Conservation (phyloP, 2,329 filamentous ascomycete genomes). For the Trichophyton benhamiae region DNA sequence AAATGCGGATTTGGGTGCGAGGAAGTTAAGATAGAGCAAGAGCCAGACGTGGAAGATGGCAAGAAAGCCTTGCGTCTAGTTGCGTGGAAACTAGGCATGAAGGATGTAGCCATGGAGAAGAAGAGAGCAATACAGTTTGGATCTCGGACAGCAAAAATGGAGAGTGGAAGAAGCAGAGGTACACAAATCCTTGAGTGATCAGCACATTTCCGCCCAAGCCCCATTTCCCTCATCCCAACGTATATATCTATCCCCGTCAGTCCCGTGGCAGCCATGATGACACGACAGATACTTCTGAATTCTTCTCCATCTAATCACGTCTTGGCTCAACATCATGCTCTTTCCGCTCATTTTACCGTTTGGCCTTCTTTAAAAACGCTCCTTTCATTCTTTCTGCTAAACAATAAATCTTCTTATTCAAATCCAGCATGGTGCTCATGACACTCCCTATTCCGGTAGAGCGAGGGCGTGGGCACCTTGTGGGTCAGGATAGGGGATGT, state of each 20-base stretch:
- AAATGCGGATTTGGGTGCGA: slow-evolving; percentile 64
- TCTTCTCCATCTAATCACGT: neutral
- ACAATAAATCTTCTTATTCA: neutral
- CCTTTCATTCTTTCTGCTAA: neutral
- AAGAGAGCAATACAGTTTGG: slow-evolving; percentile 87
- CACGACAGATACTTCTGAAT: slow-evolving; percentile 13
- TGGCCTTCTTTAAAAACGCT: neutral
- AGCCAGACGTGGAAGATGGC: slow-evolving; percentile 51
- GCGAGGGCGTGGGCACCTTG: neutral
- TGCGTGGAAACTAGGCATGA: slow-evolving; percentile 62
- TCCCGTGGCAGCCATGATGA: slow-evolving; percentile 11
- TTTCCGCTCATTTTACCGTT: neutral
- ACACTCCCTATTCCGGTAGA: neutral
- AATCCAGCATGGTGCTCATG: neutral
- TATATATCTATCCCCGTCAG: too few species aligned
- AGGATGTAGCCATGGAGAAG: slow-evolving; percentile 64
- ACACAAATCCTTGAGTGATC: slow-evolving; percentile 40
- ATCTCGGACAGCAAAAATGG: slow-evolving; percentile 71
- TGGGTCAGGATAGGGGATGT: neutral
- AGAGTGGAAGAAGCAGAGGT: slow-evolving; percentile 52
- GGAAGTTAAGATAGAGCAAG: slow-evolving; percentile 9
- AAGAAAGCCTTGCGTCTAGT: slow-evolving; percentile 72
- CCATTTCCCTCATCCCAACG: neutral
- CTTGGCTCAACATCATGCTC: neutral
- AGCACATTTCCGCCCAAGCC: neutral